Evolutionary conservation across 768 basidiomycete species (phyloP).

Genomic region (Serendipita sp.): DNA sequence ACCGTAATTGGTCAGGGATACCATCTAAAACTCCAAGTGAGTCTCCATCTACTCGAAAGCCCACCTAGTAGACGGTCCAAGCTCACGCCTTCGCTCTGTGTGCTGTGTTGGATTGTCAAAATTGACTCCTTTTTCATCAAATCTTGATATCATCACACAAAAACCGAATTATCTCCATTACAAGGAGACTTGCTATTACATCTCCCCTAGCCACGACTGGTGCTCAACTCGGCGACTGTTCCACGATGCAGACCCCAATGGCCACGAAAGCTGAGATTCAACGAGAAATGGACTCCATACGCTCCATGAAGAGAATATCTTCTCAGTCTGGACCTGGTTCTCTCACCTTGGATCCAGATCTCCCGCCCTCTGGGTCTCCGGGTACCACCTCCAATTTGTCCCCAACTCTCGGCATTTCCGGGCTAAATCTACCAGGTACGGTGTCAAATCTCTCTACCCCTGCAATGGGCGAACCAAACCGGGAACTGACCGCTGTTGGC

Average conservation of each 20-base stretch:
- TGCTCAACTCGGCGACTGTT: background rate
- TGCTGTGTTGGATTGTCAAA: no score
- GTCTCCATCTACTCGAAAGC: no score
- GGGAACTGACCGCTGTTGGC: background rate
- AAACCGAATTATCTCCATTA: no score
- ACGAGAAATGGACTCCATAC: constrained; percentile 70
- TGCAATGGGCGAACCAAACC: background rate
- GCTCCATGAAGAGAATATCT: constrained; percentile 72
- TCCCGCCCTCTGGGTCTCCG: constrained; percentile 57
- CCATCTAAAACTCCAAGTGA: no score
- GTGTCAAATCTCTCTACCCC: constrained; percentile 7
- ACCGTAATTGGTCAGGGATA: no score
- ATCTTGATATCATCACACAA: no score
- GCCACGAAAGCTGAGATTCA: constrained; percentile 58
- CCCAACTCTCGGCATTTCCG: background rate
- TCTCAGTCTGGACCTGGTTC: constrained; percentile 59
- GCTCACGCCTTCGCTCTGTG: no score
- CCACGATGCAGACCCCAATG: constrained; percentile 11
- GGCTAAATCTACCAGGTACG: no score
- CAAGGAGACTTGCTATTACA: no score
- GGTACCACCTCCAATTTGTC: constrained; percentile 16
- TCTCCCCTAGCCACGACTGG: no score
- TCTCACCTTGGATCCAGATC: constrained; percentile 79
- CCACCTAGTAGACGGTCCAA: no score
- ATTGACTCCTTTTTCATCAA: no score